Conservation (phyloP, 305 asterid species). For the Fraxinus paxiana region DNA sequence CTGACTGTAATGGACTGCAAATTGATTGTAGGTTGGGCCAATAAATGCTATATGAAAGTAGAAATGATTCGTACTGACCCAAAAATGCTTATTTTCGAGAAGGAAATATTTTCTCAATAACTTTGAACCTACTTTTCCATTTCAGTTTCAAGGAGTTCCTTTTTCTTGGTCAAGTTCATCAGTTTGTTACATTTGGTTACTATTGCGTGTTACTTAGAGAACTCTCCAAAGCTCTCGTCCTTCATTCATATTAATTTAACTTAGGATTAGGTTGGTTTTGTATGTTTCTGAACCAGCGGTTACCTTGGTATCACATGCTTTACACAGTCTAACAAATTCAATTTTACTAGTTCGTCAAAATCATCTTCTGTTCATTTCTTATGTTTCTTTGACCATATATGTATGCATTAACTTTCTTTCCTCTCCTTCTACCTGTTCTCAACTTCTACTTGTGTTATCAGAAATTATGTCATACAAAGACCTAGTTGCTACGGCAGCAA, state of each 20-base stretch:
- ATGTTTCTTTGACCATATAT: background rate
- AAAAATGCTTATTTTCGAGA: background rate
- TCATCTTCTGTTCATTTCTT: background rate
- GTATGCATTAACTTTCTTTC: background rate
- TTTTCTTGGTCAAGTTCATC: background rate
- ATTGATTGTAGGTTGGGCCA: background rate
- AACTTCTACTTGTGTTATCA: constrained; percentile 33
- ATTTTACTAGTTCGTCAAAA: background rate
- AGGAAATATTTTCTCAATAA: background rate
- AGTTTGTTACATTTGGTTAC: background rate
- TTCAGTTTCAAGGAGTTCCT: background rate
- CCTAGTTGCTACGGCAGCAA: constrained; percentile 84
- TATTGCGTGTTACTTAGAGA: constrained; percentile 7
- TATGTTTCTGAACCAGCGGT: background rate
- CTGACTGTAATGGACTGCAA: background rate
- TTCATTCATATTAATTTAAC: background rate
- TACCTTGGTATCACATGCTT: background rate
- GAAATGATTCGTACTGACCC: background rate
- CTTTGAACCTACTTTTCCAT: background rate
- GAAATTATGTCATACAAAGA: constrained; percentile 86
- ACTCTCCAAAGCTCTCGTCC: background rate
- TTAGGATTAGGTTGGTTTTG: background rate
- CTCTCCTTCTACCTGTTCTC: constrained; percentile 15
- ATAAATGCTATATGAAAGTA: background rate
- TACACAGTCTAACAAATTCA: background rate